Base-by-base conservation (phyloP, 2,329 filamentous ascomycete species). In the Westerdykella sp. region DNA sequence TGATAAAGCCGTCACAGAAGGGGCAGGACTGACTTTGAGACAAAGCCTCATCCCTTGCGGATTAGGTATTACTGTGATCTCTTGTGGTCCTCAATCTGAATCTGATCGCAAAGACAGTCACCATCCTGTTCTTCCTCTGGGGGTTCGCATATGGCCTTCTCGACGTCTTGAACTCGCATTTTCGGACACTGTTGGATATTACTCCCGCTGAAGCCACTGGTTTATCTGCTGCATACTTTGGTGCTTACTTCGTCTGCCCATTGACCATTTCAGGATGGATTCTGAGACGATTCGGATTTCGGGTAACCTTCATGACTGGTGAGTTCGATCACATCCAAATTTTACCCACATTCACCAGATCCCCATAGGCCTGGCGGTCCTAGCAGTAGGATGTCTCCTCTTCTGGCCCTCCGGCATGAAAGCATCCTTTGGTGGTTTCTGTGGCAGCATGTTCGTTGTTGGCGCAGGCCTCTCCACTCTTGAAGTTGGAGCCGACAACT, bases 61-160 rank as follows among this genome's bases (percentile, higher is more conserved):
- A 16, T 42, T 50, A 11, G 50, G 50, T 53, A 43, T 31, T 22
- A 43, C 25, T 16, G 25, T 7, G 2, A 28, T 28, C 2, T 28
- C 25, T 28, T 28, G 4, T 3, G 9, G 25, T 2, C 7, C 7
- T 10, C 25, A 28, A 13, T 12, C 6, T 22, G 16, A 40, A 6
- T 34, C 32, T 35, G 16, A 40, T n/a, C 2, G n/a, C 2, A 9
- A 12, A 18, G 11, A 21, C 37, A 47, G 86, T 91, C 14, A 85
- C 84, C 2, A 77, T 88, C 7, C 71, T 94, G 0, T 93, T 94
- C 66, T 80, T 94, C 50, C 71, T 94, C 3, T 93, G 87, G 87
- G 88, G 88, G 0, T 83, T 94, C 44, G 87, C 87, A 0, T 94
- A 94, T 54, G 88, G 88, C 1, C 73, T 94, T 2, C 73, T 94